Conservation (phyloP, 2,329 filamentous ascomycete genomes). For the Alternaria infectoria region DNA sequence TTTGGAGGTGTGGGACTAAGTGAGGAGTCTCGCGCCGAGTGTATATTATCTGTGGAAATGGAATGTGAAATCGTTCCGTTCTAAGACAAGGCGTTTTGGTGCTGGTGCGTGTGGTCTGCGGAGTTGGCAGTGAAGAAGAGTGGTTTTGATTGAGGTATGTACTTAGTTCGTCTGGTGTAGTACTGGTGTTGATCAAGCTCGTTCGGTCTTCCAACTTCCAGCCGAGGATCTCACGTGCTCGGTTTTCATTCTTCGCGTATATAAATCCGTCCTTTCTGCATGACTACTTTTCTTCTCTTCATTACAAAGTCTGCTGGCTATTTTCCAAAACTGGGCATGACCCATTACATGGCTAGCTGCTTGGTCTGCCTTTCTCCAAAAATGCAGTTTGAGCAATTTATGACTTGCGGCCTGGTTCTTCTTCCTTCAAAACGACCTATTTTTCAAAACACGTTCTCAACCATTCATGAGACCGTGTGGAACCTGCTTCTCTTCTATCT, state of each 20-base stretch:
- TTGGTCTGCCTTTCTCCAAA: not conserved
- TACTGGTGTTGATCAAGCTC: not conserved
- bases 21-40: not conserved
- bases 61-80: not conserved
- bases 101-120: not conserved
- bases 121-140: not conserved
- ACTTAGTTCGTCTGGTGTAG: not conserved
- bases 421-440: not conserved
- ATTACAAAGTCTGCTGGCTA: not conserved
- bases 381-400: too few species aligned
- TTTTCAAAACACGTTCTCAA: not conserved
- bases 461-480: not conserved
- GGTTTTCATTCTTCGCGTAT: not conserved
- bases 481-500: not conserved
- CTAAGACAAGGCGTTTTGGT: not conserved
- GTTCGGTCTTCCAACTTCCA: fast-evolving
- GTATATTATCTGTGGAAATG: not conserved
- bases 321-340: not conserved
- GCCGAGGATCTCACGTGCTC: not conserved
- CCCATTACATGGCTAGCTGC: not conserved
- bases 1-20: not conserved
- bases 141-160: not conserved
- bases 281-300: not conserved
- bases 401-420: not conserved
- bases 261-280: not conserved